Evolutionary conservation across 768 basidiomycete genomes (phyloP), one percentile per base, ranked within the genome.

Genomic region (Suillus weaverae): DNA sequence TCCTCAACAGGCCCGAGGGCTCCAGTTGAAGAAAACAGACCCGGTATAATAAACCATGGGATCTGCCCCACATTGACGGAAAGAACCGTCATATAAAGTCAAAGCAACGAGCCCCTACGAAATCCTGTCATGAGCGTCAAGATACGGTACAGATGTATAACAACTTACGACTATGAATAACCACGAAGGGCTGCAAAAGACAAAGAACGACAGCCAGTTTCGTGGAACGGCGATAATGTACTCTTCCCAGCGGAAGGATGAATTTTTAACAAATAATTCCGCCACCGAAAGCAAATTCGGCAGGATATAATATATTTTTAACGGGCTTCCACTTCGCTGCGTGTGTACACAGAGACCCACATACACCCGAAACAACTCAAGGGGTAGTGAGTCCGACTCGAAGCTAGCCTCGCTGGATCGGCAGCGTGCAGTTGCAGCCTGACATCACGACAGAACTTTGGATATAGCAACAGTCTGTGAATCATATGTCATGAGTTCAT

Each of bases 321-420:
- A 35, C 48, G 11, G 54, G 8, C 61, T 16, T 50, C 53, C 33
- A 62, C 61, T 62, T 62, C 61, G 61, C 54, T 38, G 61, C 61
- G n/a, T 62, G 61, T 54, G 30, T 10, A n/a, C 61, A 57, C 61
- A 57, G 36, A 62, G 36, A 60, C n/a, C 18, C 48, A 62, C 54
- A 35, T 22, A 60, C 32, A 60, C 54, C 61, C 61, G 61, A 57
- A 14, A 30, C 0, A 32, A 57, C 61, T 38, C 43, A 35, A 33
- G 43, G n/a, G 6, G 5, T 22, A 22, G 48, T 35, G 43, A 57
- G 54, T 60, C 54, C 18, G 61, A 60, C 54, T 62, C 61, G 61
- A 62, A 62, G 61, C 33, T 57, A 62, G 61, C 36, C 60, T 26
- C 53, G 53, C 6, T 13, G 20, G 53, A 30, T 35, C 5, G 20